Conservation (phyloP, 2,329 filamentous ascomycete species). For the Neopestalotiopsis rosae region DNA sequence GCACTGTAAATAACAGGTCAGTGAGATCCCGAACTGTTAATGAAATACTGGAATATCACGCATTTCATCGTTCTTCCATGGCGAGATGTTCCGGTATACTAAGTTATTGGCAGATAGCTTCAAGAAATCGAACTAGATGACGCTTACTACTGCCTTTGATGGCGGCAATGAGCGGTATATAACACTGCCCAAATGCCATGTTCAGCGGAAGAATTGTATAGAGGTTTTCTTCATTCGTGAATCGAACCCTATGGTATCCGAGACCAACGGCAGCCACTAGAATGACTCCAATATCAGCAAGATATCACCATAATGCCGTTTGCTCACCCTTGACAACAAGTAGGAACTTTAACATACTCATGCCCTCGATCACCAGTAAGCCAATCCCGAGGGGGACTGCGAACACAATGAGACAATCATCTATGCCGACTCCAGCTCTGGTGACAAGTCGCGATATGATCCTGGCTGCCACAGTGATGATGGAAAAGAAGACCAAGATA, state of each 20-base stretch:
- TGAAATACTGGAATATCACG: too few species aligned
- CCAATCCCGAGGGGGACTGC: background rate
- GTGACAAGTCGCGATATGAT: background rate
- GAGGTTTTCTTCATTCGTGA: background rate
- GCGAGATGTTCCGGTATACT: background rate
- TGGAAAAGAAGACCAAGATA: background rate
- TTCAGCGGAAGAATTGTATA: constrained; percentile 10
- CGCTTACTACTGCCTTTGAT: background rate
- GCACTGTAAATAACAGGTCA: background rate
- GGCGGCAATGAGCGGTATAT: constrained; percentile 9
- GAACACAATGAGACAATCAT: background rate
- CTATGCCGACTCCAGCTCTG: background rate
- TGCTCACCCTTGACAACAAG: background rate
- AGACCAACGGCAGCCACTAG: constrained; percentile 1
- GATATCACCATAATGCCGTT: background rate
- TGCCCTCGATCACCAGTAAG: background rate
- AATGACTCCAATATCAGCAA: too few species aligned
- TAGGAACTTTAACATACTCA: background rate
- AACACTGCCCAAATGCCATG: background rate
- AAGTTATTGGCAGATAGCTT: too few species aligned
- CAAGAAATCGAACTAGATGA: background rate
- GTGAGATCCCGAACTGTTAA: too few species aligned
- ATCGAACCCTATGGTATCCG: background rate
- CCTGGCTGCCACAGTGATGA: background rate
- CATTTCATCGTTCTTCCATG: too few species aligned